These are phyloP conservation scores for Hirsutella minnesotensis DNA, from an alignment of 2,329 filamentous ascomycete genomes.

Conservation along the genomic window DNA sequence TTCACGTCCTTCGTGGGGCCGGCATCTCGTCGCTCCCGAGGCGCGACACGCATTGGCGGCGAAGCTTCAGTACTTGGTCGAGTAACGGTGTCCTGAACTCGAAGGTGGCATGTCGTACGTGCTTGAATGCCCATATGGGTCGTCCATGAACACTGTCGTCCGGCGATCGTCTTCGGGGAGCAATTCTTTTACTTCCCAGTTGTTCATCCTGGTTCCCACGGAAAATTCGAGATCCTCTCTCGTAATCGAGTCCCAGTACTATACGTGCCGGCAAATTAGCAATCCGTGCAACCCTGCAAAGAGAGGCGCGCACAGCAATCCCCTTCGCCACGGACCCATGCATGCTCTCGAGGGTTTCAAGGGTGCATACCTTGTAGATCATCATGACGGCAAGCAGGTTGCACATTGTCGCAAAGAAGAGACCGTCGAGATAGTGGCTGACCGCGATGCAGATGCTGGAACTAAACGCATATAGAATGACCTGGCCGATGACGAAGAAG, in stretches of 20 bases:
- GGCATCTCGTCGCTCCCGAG: not conserved
- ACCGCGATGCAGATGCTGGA: conserved; percentile 70
- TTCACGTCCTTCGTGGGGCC: too few relatives aligned
- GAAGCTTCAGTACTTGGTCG: conserved; percentile 30
- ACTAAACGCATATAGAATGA: conserved; percentile 85
- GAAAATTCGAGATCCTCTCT: conserved; percentile 97
- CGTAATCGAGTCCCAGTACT: conserved; percentile 99
- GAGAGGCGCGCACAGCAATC: not conserved
- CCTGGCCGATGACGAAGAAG: conserved; percentile 86
- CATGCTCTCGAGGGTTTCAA: not conserved
- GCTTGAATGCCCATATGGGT: conserved; percentile 47
- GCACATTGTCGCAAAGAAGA: conserved; percentile 89
- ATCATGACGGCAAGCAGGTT: conserved; percentile 97
- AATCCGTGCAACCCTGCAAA: not conserved
- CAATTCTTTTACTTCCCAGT: conserved; percentile 95
- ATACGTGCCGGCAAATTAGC: not conserved
- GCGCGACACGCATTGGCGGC: not conserved
- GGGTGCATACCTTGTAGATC: conserved; percentile 73
- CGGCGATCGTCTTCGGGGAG: conserved; percentile 71
- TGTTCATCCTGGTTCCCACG: conserved; percentile 87
- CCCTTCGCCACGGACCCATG: not conserved
- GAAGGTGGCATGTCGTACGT: conserved; percentile 41
- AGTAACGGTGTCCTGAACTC: conserved; percentile 29
- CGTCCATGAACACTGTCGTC: conserved; percentile 59
- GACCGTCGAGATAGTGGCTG: conserved; percentile 84